Conservation (phyloP, 2,329 filamentous ascomycete species). For the Ophiosphaerella narmari region DNA sequence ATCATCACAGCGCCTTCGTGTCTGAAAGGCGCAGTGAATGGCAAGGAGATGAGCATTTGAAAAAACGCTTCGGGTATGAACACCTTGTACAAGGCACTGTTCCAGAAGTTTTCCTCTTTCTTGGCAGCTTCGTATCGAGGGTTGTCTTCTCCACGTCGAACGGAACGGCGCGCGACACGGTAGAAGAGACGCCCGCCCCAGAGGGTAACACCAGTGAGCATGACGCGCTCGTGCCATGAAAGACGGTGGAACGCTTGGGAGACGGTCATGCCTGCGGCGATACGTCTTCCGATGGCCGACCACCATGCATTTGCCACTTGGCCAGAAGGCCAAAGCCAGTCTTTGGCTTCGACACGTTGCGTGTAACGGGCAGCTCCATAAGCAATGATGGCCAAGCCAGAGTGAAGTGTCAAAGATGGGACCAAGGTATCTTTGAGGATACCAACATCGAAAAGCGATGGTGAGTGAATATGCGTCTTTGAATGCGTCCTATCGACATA, state of each 20-base stretch:
- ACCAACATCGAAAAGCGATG: constrained; percentile 50
- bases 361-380: constrained; percentile 59
- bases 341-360: constrained; percentile 63
- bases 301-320: constrained; percentile 65
- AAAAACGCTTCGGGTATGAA: constrained; percentile 64
- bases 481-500: constrained; percentile 39
- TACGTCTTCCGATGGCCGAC: constrained; percentile 60
- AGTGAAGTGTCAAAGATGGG: constrained; percentile 60
- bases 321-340: constrained; percentile 62
- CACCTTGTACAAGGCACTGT: constrained; percentile 57
- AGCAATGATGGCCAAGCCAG: constrained; percentile 56
- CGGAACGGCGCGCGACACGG: constrained; percentile 56
- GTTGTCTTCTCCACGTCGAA: constrained; percentile 60
- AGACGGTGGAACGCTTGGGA: constrained; percentile 54
- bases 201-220: constrained; percentile 61
- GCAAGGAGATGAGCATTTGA: constrained; percentile 61
- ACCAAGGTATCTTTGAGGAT: constrained; percentile 59
- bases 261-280: constrained; percentile 54
- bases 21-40: constrained; percentile 62
- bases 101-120: constrained; percentile 61
- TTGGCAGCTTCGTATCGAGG: constrained; percentile 60
- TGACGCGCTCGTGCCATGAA: constrained; percentile 59
- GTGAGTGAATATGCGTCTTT: constrained; percentile 35
- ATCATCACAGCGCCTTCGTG: constrained; percentile 46
- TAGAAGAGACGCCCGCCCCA: constrained; percentile 64